Base-by-base conservation (phyloP, 1,139 yeast genomes). In the Debaryomyces sp. region DNA sequence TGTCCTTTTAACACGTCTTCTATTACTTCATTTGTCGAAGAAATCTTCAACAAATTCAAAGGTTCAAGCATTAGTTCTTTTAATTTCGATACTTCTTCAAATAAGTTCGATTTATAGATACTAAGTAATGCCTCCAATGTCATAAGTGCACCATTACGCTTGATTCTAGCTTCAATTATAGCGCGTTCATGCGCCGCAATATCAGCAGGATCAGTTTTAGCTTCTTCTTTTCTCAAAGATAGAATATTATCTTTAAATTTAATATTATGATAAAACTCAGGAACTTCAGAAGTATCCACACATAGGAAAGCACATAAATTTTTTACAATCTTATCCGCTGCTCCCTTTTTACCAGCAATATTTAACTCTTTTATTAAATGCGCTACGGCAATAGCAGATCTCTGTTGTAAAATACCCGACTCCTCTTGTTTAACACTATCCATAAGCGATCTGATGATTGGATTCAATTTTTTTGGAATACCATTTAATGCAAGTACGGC, bases 201-300 rank as follows among this genome's bases (percentile, higher is more conserved):
- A 56, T 87, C 94, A 8, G 82, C 79, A 5, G 87, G 83, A 54
- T 87, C 91, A 1, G 85, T 77, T 49, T 78, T 79, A 5, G 85
- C 83, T 55, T 89, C 96, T 60, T 91, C 97, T 58, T 89, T 89
- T 48, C 84, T 77, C 58, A 92, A 75, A 1, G 97, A 89, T 48
- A 92, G 70, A 34, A 94, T 86, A 17, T 73, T 74, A 47, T 81
- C 84, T 29, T 71, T 77, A 50, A 78, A 76, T 10, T 71, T 70
- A 43, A 81, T 79, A 61, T 89, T 88, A 43, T 89, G 87, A 29
- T 78, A 78, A 62, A 89, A 94, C 61, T 91, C 98, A 3, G 99
- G 99, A 32, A 94, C 97, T 64, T 92, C 98, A 5, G 95, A 82
- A 0, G 97, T 90, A 64, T 94, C 99, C 37, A 92, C 97, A 71